Conservation (phyloP, 2,329 filamentous ascomycete genomes). For the Cytospora mali region DNA sequence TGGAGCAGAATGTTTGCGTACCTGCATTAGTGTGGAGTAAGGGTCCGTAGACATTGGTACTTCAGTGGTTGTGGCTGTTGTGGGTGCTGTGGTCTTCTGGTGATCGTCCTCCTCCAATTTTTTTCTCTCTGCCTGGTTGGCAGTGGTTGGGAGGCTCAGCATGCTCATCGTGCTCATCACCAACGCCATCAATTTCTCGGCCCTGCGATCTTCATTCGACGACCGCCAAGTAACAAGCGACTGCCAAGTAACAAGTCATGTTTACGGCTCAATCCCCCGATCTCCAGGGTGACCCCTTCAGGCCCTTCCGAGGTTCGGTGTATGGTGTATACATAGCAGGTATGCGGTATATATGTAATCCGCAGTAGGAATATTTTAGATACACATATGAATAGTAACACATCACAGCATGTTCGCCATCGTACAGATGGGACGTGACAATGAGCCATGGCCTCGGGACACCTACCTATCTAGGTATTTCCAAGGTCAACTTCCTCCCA, state of each 20-base stretch:
- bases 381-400: too few species aligned
- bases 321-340: too few species aligned
- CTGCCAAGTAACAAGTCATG: background rate
- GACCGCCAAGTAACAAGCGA: background rate
- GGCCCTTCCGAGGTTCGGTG: too few species aligned
- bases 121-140: too few species aligned
- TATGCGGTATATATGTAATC: too few species aligned
- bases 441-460: background rate
- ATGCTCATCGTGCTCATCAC: background rate
- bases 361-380: too few species aligned
- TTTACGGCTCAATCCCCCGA: background rate
- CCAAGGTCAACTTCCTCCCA: too few species aligned
- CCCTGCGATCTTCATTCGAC: conserved; percentile 6
- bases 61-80: conserved; percentile 8
- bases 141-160: conserved; percentile 9
- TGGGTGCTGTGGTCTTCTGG: too few species aligned
- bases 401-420: too few species aligned
- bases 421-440: too few species aligned
- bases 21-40: conserved; percentile 19
- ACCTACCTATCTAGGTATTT: background rate
- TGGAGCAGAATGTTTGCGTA: background rate
- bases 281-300: too few species aligned
- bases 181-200: conserved; percentile 1
- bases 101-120: background rate
- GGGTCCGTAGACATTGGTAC: background rate